Evolutionary conservation across 768 basidiomycete species (phyloP).

Genomic region (Chlorophyllum brunneum): DNA sequence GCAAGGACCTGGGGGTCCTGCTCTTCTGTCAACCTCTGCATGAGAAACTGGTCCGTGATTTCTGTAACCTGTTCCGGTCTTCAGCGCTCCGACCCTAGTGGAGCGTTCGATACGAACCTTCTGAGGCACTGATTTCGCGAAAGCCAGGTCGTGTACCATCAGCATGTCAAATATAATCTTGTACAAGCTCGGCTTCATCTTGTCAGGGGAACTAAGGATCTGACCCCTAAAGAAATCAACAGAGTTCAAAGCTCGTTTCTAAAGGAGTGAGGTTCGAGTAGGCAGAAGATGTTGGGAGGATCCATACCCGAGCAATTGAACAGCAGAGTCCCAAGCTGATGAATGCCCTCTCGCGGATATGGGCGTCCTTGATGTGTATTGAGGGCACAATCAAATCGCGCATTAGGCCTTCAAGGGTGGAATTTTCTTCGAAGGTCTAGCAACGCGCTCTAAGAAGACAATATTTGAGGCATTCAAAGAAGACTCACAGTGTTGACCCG

Average conservation of each 20-base stretch:
- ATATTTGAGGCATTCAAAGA: slow-evolving; percentile 14
- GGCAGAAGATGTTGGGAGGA: not conserved
- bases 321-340: slow-evolving; percentile 80
- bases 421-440: slow-evolving; percentile 74
- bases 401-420: slow-evolving; percentile 78
- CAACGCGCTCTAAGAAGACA: slow-evolving; percentile 17
- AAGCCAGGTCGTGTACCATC: slow-evolving; percentile 84
- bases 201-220: slow-evolving; percentile 69
- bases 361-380: slow-evolving; percentile 83
- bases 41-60: slow-evolving; percentile 38
- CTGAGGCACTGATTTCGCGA: slow-evolving; percentile 44
- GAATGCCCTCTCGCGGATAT: slow-evolving; percentile 76
- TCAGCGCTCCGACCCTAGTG: no score
- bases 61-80: slow-evolving; percentile 29
- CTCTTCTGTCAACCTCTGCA: slow-evolving; percentile 54
- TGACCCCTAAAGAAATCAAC: slow-evolving; percentile 88
- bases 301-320: slow-evolving; percentile 73
- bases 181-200: slow-evolving; percentile 73
- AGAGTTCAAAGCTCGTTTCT: slow-evolving; percentile 59
- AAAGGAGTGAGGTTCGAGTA: not conserved
- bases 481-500: slow-evolving; percentile 79
- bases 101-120: no score
- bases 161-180: slow-evolving; percentile 85
- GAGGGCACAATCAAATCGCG: slow-evolving; percentile 87
- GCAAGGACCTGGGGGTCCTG: slow-evolving; percentile 76